Percentiles rank a stretch among this genome's conserved stretches.
These are phyloP conservation scores for Catharanthus roseus DNA, from an alignment of 257 asterid species.

Conservation along the genomic window DNA sequence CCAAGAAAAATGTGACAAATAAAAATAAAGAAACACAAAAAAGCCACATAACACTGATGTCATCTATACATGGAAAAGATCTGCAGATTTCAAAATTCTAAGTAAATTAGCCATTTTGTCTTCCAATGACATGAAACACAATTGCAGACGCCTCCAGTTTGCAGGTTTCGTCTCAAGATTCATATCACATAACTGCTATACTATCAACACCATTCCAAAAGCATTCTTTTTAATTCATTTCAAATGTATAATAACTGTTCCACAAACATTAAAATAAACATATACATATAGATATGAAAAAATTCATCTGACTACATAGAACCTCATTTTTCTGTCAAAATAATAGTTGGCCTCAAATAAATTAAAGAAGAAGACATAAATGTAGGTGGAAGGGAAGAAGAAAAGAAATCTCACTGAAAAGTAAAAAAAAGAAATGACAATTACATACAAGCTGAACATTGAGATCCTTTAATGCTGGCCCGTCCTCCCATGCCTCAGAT, in stretches of 20 bases:
- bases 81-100: background rate
- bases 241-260: background rate
- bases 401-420: constrained; percentile 5
- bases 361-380: background rate
- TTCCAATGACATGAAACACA: background rate
- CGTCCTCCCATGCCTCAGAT: constrained; percentile 99
- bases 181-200: background rate
- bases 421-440: constrained; percentile 7
- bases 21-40: background rate
- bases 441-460: constrained; percentile 82
- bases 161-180: background rate
- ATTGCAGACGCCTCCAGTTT: background rate
- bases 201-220: background rate
- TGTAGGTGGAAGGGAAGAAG: background rate
- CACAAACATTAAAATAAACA: background rate
- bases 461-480: constrained; percentile 86
- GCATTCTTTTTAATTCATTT: background rate
- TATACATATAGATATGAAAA: background rate
- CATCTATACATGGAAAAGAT: background rate
- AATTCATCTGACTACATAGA: background rate
- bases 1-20: background rate
- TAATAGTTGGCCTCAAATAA: background rate
- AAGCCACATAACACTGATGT: background rate
- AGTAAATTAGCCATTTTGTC: background rate
- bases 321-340: background rate